These are phyloP conservation scores for Acacia confusa DNA, from an alignment of 306 rosid species.

Conservation along the genomic window DNA sequence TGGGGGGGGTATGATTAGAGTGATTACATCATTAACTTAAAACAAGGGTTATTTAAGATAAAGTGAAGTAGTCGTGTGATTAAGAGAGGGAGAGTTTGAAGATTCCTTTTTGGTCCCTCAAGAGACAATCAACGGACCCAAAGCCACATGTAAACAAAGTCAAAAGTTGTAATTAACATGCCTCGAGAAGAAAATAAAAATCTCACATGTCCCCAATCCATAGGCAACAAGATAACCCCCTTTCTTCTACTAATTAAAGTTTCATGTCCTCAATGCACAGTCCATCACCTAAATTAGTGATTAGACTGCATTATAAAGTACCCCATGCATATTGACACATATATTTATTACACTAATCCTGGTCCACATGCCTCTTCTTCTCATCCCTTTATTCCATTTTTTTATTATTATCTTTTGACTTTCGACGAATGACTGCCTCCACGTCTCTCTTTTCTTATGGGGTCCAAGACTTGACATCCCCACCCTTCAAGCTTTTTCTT, in stretches of 20 bases:
- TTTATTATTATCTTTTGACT: conserved; percentile 6
- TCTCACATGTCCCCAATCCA: conserved; percentile 50
- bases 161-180: conserved; percentile 68
- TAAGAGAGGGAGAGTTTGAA: conserved; percentile 14
- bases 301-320: conserved; percentile 45
- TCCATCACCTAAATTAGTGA: conserved; percentile 40
- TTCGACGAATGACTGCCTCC: background rate
- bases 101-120: conserved; percentile 55
- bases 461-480: background rate
- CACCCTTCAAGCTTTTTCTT: background rate
- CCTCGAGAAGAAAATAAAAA: conserved; percentile 57
- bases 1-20: background rate
- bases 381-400: background rate
- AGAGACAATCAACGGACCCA: conserved; percentile 36
- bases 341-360: background rate
- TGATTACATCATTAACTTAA: conserved; percentile 34
- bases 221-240: conserved; percentile 3
- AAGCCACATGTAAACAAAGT: conserved; percentile 55
- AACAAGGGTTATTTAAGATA: conserved; percentile 37
- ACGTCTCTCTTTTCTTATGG: background rate
- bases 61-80: conserved; percentile 26
- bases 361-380: conserved; percentile 37
- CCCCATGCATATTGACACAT: conserved; percentile 23
- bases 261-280: conserved; percentile 47
- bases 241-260: conserved; percentile 40